Conservation (phyloP, 257 asterid genomes). For the Solanum ossicruentum region DNA sequence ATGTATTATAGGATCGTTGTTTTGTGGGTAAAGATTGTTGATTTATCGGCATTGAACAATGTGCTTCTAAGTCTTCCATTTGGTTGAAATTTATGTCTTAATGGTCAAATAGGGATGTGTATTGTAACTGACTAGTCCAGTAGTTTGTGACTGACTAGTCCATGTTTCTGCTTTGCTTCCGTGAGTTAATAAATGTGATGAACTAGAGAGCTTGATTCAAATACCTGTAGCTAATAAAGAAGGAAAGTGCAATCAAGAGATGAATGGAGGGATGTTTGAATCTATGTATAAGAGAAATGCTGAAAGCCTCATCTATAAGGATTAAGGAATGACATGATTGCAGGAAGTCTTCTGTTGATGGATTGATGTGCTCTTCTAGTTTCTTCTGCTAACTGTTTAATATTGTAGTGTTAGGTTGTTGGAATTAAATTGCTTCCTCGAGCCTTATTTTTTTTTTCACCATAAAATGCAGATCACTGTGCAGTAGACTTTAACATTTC, state of each 20-base stretch:
- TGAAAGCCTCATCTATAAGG: neutral
- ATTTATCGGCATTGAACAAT: neutral
- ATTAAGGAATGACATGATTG: neutral
- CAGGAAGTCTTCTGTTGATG: neutral
- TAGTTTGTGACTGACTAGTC: neutral
- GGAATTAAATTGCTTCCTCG: neutral
- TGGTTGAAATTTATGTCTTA: neutral
- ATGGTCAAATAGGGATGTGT: neutral
- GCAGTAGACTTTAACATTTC: neutral
- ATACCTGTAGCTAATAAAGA: neutral
- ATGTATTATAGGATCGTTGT: neutral
- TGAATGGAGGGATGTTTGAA: neutral
- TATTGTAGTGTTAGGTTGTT: neutral
- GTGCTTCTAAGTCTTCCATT: neutral
- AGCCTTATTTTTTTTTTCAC: neutral
- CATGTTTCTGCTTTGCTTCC: neutral
- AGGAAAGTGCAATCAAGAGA: no score
- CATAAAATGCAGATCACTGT: neutral
- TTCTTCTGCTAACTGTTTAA: neutral
- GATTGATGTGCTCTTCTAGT: neutral
- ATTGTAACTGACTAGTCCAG: neutral
- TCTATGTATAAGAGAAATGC: neutral
- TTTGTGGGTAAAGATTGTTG: neutral
- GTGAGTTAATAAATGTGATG: neutral
- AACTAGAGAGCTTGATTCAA: neutral